A percentile compares a stretch with the other conserved stretches of the same genome.
Conservation (phyloP, 2,329 filamentous ascomycete genomes). For the Fusarium verrucosum region DNA sequence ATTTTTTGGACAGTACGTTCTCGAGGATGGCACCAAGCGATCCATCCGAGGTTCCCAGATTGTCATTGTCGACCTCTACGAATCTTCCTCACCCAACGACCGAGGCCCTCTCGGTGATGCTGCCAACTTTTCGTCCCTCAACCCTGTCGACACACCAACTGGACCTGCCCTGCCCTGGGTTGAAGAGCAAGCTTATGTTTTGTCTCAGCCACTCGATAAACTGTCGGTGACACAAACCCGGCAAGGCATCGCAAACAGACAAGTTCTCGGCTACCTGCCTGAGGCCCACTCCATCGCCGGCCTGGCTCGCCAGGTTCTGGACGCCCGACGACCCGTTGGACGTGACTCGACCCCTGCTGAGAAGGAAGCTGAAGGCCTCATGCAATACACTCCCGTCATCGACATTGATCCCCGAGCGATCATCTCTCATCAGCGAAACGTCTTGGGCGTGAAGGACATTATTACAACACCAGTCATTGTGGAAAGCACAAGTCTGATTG, state of each 20-base stretch:
- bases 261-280: conserved; percentile 82
- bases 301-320: conserved; percentile 80
- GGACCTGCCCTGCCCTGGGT: conserved; percentile 74
- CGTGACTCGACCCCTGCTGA: conserved; percentile 84
- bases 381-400: conserved; percentile 77
- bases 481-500: conserved; percentile 90
- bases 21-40: conserved; percentile 63
- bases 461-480: conserved; percentile 80
- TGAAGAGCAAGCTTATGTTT: conserved; percentile 80
- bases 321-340: conserved; percentile 85
- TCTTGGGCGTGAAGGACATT: conserved; percentile 78
- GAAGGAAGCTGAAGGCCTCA: conserved; percentile 79
- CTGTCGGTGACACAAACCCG: conserved; percentile 88
- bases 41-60: conserved; percentile 85
- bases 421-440: conserved; percentile 82
- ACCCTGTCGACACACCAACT: conserved; percentile 66
- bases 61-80: conserved; percentile 87
- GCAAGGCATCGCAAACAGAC: conserved; percentile 88
- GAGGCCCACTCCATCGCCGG: conserved; percentile 78
- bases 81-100: conserved; percentile 84
- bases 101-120: conserved; percentile 78
- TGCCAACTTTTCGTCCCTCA: conserved; percentile 80
- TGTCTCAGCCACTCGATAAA: conserved; percentile 79
- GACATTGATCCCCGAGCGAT: conserved; percentile 85
- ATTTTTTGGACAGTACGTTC: conserved; percentile 71